Conservation (phyloP, 306 rosid genomes). For the Inga laurina region DNA sequence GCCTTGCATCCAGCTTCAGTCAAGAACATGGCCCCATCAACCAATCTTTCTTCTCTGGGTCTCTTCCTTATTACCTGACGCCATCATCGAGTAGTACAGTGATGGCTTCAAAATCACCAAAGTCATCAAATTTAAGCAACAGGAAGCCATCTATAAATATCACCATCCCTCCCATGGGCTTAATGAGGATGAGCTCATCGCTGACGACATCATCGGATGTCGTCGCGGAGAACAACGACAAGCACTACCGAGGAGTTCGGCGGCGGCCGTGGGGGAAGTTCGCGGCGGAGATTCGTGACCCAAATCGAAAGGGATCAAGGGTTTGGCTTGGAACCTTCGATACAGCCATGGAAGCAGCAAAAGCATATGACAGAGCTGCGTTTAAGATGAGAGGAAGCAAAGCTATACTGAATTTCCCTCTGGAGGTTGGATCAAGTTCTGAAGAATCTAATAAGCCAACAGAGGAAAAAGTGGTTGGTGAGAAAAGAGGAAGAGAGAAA, state of each 20-base stretch:
- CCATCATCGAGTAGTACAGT: not conserved
- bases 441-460: not conserved
- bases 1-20: slow-evolving; percentile 12
- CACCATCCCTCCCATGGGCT: slow-evolving; percentile 36
- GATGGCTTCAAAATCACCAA: slow-evolving; percentile 37
- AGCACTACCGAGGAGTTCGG: slow-evolving; percentile 51
- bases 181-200: not conserved
- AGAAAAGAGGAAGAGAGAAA: slow-evolving; percentile 41
- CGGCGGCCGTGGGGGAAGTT: slow-evolving; percentile 53
- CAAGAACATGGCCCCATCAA: slow-evolving; percentile 7
- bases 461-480: slow-evolving; percentile 25
- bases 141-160: slow-evolving; percentile 44
- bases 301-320: slow-evolving; percentile 44
- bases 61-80: not conserved
- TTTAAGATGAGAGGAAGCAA: slow-evolving; percentile 56
- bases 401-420: slow-evolving; percentile 50
- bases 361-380: slow-evolving; percentile 55
- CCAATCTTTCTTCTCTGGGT: not conserved
- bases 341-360: slow-evolving; percentile 55
- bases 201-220: not conserved
- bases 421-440: slow-evolving; percentile 28
- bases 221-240: not conserved
- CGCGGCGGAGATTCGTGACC: slow-evolving; percentile 55
- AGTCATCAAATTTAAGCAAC: slow-evolving; percentile 41
- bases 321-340: slow-evolving; percentile 60